A percentile compares a stretch with the other conserved stretches of the same genome.
phyloP scores from a whole-genome alignment of 257 asterid species.

The Scutellaria minor region DNA sequence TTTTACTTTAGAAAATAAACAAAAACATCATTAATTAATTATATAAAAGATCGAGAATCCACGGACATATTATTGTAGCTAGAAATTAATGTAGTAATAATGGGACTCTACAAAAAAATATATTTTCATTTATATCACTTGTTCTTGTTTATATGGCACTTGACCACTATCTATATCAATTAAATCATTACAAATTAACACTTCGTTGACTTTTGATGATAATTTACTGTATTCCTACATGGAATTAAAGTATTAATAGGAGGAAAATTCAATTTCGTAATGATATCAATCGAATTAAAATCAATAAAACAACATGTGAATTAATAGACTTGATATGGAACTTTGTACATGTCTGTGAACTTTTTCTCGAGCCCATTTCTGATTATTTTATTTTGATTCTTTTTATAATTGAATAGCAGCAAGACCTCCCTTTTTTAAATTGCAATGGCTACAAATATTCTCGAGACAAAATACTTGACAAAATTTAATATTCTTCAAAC shows the following conservation, averaged over 20 bases:
- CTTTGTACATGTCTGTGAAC: slow-evolving; percentile 4
- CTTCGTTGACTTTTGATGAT: slow-evolving; percentile 3
- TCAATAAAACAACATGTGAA: neutral
- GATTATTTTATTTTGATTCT: slow-evolving; percentile 1
- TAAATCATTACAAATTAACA: neutral
- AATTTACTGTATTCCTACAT: neutral
- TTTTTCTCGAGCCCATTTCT: slow-evolving; percentile 53
- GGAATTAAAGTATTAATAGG: neutral
- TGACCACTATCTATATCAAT: neutral
- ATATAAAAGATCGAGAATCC: too few species aligned
- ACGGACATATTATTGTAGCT: too few species aligned
- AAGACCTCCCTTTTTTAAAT: neutral
- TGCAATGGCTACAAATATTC: slow-evolving; percentile 39
- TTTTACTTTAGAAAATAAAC: neutral
- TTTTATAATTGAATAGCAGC: neutral
- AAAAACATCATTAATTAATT: neutral
- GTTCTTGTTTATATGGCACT: too few species aligned
- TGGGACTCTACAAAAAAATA: too few species aligned
- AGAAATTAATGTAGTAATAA: too few species aligned
- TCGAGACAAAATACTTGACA: slow-evolving; percentile 30
- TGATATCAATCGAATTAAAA: neutral
- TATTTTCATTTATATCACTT: too few species aligned
- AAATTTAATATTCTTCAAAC: neutral
- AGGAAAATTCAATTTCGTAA: neutral
- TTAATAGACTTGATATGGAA: neutral